phyloP scores from a whole-genome alignment of 345 rosid genomes.

The Melaleuca quinquenervia region DNA sequence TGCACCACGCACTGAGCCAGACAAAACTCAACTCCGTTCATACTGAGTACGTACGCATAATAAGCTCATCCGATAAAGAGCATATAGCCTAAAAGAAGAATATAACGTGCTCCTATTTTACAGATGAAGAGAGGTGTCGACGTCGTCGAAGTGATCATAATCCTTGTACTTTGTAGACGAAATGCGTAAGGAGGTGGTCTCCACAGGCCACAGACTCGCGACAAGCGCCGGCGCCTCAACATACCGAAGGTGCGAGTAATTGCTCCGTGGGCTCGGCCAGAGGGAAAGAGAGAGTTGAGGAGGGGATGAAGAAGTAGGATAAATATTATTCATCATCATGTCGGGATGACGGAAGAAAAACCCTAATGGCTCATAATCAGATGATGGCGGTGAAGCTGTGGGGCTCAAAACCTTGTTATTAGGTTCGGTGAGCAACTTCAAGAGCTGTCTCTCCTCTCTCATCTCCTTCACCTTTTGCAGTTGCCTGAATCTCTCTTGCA shows the following conservation, averaged over 20 bases:
- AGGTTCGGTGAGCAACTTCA: constrained; percentile 16
- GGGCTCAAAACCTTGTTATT: constrained; percentile 5
- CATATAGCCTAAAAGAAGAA: neutral
- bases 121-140: constrained; percentile 77
- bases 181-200: neutral
- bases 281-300: constrained; percentile 15
- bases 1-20: neutral
- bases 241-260: neutral
- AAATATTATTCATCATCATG: constrained; percentile 4
- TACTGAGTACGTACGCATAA: neutral
- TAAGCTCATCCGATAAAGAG: neutral
- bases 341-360: constrained; percentile 22
- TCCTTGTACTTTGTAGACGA: neutral
- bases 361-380: constrained; percentile 18
- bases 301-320: constrained; percentile 10
- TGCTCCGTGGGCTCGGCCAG: constrained; percentile 6
- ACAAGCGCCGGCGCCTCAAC: constrained; percentile 3
- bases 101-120: constrained; percentile 4
- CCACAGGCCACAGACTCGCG: neutral
- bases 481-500: constrained; percentile 38
- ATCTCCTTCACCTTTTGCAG: constrained; percentile 29
- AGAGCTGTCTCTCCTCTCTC: constrained; percentile 34
- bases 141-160: constrained; percentile 19
- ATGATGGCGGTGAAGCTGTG: constrained; percentile 5
- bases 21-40: neutral